A percentile compares a stretch with the other conserved stretches of the same genome.
Conservation (phyloP, 176 grass and related monocot species). For the Cocos nucifera region DNA sequence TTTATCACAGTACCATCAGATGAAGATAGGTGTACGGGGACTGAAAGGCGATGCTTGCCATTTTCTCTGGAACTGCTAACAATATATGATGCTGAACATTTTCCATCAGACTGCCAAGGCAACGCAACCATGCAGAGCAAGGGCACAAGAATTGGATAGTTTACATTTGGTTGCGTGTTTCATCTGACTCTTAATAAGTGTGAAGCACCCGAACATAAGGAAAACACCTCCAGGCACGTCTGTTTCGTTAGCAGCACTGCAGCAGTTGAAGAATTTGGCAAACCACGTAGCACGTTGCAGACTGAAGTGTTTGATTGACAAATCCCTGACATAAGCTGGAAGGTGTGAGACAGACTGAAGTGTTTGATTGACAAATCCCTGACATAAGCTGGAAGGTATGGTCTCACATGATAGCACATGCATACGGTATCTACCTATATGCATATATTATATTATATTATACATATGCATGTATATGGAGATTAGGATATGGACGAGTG, state of each 20-base stretch:
- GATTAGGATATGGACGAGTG: too few relatives aligned
- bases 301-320: too few relatives aligned
- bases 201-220: constrained; percentile 62
- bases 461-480: too few relatives aligned
- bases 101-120: constrained; percentile 42
- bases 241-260: constrained; percentile 24
- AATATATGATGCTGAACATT: constrained; percentile 45
- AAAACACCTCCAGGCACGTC: constrained; percentile 76
- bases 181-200: constrained; percentile 72
- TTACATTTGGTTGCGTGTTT: constrained; percentile 60
- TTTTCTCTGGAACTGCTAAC: constrained; percentile 55
- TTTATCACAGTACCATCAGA: constrained; percentile 61
- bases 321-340: too few relatives aligned
- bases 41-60: constrained; percentile 44
- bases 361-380: too few relatives aligned
- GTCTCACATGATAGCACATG: too few relatives aligned
- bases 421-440: too few relatives aligned
- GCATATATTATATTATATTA: too few relatives aligned
- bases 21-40: constrained; percentile 67
- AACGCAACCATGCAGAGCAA: constrained; percentile 60
- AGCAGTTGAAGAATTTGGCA: constrained; percentile 30
- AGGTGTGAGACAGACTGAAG: too few relatives aligned
- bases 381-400: too few relatives aligned
- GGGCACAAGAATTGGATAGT: constrained; percentile 66
- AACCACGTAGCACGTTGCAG: too few relatives aligned